phyloP scores from a whole-genome alignment of 257 asterid species.

The Salvia splendens region DNA sequence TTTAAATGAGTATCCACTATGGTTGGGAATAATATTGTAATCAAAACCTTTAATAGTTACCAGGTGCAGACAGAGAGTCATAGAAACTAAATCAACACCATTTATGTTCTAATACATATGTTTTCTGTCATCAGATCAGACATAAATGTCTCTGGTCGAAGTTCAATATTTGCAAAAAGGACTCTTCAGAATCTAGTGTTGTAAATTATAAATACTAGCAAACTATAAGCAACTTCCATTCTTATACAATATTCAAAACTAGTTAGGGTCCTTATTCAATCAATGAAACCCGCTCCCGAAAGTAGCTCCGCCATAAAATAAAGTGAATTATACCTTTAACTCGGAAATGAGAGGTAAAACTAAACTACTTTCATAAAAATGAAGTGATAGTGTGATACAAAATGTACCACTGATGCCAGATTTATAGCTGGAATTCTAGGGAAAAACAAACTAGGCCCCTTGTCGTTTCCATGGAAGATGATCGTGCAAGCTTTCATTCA shows the following conservation, averaged over 20 bases:
- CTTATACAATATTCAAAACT: not conserved
- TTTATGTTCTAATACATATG: not conserved
- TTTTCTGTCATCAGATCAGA: not conserved
- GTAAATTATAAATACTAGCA: not conserved
- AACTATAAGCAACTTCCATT: conserved; percentile 1
- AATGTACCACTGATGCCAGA: not conserved
- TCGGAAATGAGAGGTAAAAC: not conserved
- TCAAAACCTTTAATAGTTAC: not conserved
- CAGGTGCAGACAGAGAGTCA: not conserved
- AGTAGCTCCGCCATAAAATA: not conserved
- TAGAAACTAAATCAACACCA: not conserved
- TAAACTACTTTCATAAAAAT: not conserved
- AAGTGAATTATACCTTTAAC: conserved; percentile 8
- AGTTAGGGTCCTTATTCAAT: not conserved
- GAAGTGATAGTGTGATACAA: not conserved
- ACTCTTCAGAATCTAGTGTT: not conserved
- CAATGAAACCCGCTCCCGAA: not conserved
- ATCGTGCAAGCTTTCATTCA: too few relatives aligned
- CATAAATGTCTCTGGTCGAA: not conserved
- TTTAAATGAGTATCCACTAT: not conserved
- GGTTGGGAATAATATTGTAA: too few relatives aligned
- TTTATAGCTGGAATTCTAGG: not conserved
- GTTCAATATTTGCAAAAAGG: not conserved
- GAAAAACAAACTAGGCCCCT: not conserved
- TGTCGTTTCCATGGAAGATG: not conserved